Evolutionary conservation across 345 rosid species (phyloP), one percentile per base, ranked within the genome.

Genomic region (Aethionema arabicum): DNA sequence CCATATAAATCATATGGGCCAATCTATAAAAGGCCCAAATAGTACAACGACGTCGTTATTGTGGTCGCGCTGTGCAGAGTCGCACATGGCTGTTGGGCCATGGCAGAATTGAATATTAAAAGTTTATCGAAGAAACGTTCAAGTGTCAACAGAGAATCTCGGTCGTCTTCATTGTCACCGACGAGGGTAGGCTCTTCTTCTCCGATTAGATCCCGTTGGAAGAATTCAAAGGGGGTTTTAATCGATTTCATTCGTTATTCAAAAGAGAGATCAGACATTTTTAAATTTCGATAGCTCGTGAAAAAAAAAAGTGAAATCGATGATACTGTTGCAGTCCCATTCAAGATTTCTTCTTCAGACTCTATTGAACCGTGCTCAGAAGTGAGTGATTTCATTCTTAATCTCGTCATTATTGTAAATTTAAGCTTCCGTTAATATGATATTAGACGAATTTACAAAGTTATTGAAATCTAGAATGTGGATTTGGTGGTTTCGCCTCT

Each of bases 301-400:
- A 2, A 4, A 10, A 2, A 4, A 10, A 21, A 39, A 39, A 27
- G 31, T 32, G 1, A 70, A 64, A 76, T 33, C 84, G 63, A 92
- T 92, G 98, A 87, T 90, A 64, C 81, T 92, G 35, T 77, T 92
- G 68, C 91, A 89, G 67, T 75, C 98, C 31, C 95, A 87, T 70
- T 93, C 99, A 66, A 81, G 91, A 76, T 90, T 93, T 74, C 99
- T 93, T 58, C 91, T 90, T 67, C 91, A 89, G 58, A 84, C 87
- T 57, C 76, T 93, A 68, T 53, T 76, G 70, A 89, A 82, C 73
- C 88, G 96, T 21, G 77, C 83, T 38, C 88, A 85, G 11, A 84
- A 83, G 99, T 93, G 55, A 52, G 79, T 73, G 12, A 8, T 45
- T 47, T 56, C 29, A 40, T 49, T 41, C 59, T 51, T 30, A 27